Conservation (phyloP, 441 rosid genomes). For the Gossypium schwendimanii region DNA sequence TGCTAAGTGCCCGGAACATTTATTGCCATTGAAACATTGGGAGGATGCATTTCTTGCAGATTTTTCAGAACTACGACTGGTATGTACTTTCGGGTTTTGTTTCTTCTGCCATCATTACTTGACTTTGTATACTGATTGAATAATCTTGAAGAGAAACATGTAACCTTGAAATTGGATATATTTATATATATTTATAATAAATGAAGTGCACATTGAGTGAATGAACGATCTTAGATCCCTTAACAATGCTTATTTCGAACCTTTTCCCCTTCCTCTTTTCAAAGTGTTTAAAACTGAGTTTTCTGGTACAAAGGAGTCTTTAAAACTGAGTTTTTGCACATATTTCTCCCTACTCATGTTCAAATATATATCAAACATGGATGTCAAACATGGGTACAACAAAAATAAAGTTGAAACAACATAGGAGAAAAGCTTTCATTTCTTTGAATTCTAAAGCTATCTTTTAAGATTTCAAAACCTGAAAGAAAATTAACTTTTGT, state of each 20-base stretch:
- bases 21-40: constrained; percentile 62
- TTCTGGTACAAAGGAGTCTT: not conserved
- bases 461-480: not conserved
- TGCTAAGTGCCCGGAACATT: constrained; percentile 52
- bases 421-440: not conserved
- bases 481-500: not conserved
- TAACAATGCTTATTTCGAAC: not conserved
- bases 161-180: not conserved
- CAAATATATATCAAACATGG: not conserved
- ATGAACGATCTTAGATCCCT: not conserved
- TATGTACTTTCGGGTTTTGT: constrained; percentile 18
- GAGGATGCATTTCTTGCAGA: constrained; percentile 76
- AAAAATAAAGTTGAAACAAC: not conserved
- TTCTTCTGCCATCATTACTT: not conserved
- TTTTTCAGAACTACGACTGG: constrained; percentile 60
- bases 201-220: not conserved
- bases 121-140: not conserved
- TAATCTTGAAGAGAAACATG: not conserved
- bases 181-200: not conserved
- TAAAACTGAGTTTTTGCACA: not conserved
- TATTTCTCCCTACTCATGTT: not conserved
- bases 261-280: not conserved
- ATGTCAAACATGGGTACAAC: not conserved
- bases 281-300: not conserved
- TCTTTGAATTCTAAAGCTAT: not conserved